A percentile compares a stretch with the other conserved stretches of the same genome.
Conservation (phyloP, 495 filamentous ascomycete species). For the Cryomyces minteri region DNA sequence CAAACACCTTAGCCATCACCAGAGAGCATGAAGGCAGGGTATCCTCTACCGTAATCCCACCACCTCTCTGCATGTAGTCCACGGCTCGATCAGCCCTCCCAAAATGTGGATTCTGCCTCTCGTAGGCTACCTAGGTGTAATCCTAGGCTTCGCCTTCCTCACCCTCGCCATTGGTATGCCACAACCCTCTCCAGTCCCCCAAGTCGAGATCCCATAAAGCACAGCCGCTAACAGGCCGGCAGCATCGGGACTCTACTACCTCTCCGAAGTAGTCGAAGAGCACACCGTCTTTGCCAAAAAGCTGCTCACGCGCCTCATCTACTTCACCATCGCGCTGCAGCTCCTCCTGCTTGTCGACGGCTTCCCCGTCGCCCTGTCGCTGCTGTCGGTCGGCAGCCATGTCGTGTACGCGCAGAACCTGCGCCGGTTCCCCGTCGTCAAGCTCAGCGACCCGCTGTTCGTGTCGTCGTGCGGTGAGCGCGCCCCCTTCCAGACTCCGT, state of each 20-base stretch:
- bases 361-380: slow-evolving; percentile 56
- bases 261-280: slow-evolving; percentile 94
- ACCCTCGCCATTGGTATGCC: slow-evolving; percentile 74
- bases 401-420: slow-evolving; percentile 80
- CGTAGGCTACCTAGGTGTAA: slow-evolving; percentile 72
- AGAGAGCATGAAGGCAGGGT: not conserved
- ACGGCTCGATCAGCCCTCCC: not conserved
- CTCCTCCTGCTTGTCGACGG: slow-evolving; percentile 60
- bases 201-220: not conserved
- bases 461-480: slow-evolving; percentile 56
- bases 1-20: not conserved
- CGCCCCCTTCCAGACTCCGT: not conserved
- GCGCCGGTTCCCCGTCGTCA: slow-evolving; percentile 73
- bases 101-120: slow-evolving; percentile 85
- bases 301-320: slow-evolving; percentile 69
- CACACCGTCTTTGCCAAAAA: slow-evolving; percentile 85
- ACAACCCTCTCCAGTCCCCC: not conserved
- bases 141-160: slow-evolving; percentile 81
- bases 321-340: slow-evolving; percentile 60
- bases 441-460: slow-evolving; percentile 76
- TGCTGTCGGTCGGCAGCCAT: slow-evolving; percentile 67
- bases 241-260: slow-evolving; percentile 96
- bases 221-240: slow-evolving; percentile 1
- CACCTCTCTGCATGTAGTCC: not conserved
- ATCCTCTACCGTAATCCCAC: not conserved